Percentiles rank a stretch among this genome's conserved stretches.
Evolutionary conservation across 805 yeast genomes (phyloP).

Genomic region (Ogataea chonburiensis): DNA sequence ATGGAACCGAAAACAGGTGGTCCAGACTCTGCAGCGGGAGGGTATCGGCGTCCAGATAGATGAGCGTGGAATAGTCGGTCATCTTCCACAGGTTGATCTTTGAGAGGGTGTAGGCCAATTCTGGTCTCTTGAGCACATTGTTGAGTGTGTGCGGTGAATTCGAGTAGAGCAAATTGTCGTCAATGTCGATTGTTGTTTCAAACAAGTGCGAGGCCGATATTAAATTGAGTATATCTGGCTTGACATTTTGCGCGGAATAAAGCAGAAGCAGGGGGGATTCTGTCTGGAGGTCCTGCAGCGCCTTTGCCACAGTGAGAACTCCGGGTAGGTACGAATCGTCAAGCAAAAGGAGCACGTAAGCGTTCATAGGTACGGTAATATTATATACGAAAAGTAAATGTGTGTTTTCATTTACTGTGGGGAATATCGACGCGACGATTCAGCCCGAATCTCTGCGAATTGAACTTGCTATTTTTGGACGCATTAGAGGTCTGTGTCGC

Average conservation of each 20-base stretch:
- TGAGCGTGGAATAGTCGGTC: constrained; percentile 41
- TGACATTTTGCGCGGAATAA: constrained; percentile 19
- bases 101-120: constrained; percentile 42
- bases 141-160: constrained; percentile 22
- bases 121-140: constrained; percentile 30
- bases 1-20: constrained; percentile 27
- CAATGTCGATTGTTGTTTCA: constrained; percentile 24
- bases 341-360: constrained; percentile 36
- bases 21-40: constrained; percentile 41
- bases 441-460: neutral
- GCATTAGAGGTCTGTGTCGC: no score
- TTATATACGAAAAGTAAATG: no score
- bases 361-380: constrained; percentile 8
- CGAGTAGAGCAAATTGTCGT: constrained; percentile 21
- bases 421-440: constrained; percentile 5
- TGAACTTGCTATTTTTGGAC: neutral
- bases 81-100: constrained; percentile 57
- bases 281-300: constrained; percentile 24
- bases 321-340: constrained; percentile 40
- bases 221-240: constrained; percentile 14
- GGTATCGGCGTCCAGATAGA: constrained; percentile 64
- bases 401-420: no score
- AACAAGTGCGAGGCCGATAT: constrained; percentile 18
- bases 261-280: constrained; percentile 26
- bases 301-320: constrained; percentile 31